phyloP scores from a whole-genome alignment of 2,329 filamentous ascomycete species.

The Ophiocordyceps camponoti-saundersi region DNA sequence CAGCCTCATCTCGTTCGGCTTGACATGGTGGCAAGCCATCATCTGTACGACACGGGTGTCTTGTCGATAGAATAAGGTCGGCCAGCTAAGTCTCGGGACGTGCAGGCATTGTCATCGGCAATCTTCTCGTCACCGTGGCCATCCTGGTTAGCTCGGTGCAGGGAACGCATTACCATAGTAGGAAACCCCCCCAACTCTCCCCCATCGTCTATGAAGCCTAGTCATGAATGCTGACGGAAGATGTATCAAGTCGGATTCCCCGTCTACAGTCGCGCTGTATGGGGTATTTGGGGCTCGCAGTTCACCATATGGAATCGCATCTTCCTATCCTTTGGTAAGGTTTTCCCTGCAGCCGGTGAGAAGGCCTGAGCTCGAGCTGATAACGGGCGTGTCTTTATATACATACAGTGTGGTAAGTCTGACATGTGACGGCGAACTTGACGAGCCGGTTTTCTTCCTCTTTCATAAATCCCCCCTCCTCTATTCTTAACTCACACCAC shows the following conservation, averaged over 20 bases:
- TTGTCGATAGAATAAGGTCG: background rate
- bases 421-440: too few species aligned
- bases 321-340: conserved; percentile 21
- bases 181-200: background rate
- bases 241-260: conserved; percentile 16
- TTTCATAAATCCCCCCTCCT: background rate
- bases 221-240: background rate
- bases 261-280: conserved; percentile 18
- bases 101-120: conserved; percentile 18
- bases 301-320: conserved; percentile 25
- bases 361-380: background rate
- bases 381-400: background rate
- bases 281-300: conserved; percentile 25
- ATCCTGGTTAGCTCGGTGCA: conserved; percentile 25
- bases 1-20: conserved; percentile 21
- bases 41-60: conserved; percentile 12
- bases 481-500: background rate
- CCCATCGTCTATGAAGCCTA: background rate
- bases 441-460: too few species aligned
- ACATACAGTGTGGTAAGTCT: conserved; percentile 8
- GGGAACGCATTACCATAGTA: conserved; percentile 23
- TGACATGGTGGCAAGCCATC: conserved; percentile 24
- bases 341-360: too few species aligned
- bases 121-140: conserved; percentile 19
- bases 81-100: background rate